phyloP scores from a whole-genome alignment of 2,329 filamentous ascomycete genomes.

The Aspergillus puulaauensis region DNA sequence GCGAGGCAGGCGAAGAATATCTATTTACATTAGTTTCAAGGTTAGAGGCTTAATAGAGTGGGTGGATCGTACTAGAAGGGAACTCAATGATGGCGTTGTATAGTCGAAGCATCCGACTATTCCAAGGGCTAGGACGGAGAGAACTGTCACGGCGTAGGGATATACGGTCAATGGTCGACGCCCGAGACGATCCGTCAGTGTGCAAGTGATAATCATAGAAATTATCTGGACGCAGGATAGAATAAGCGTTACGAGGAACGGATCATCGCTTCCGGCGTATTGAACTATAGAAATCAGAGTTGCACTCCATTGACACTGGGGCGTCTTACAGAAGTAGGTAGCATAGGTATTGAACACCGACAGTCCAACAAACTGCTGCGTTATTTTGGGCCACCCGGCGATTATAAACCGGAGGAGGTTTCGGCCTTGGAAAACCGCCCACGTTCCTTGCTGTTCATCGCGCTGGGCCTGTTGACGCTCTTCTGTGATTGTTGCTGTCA shows the following conservation, averaged over 20 bases:
- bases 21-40: constrained; percentile 15
- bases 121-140: constrained; percentile 39
- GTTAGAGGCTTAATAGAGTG: not conserved
- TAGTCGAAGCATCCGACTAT: constrained; percentile 45
- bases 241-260: constrained; percentile 45
- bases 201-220: constrained; percentile 41
- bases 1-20: constrained; percentile 46
- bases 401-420: constrained; percentile 40
- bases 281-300: constrained; percentile 29
- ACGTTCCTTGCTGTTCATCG: constrained; percentile 28
- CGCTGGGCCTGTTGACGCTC: constrained; percentile 32
- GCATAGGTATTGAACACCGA: constrained; percentile 42
- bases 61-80: constrained; percentile 33
- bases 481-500: constrained; percentile 35
- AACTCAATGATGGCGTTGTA: constrained; percentile 31
- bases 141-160: constrained; percentile 38
- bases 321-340: constrained; percentile 35
- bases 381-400: constrained; percentile 41
- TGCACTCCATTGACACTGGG: not conserved
- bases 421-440: constrained; percentile 39
- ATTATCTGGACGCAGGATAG: constrained; percentile 44
- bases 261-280: constrained; percentile 42
- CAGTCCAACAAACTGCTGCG: constrained; percentile 42
- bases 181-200: constrained; percentile 35
- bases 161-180: constrained; percentile 43